Percentiles rank a stretch among this genome's conserved stretches.
Evolutionary conservation across 768 basidiomycete genomes (phyloP).

Genomic region (Lentinula boryana): DNA sequence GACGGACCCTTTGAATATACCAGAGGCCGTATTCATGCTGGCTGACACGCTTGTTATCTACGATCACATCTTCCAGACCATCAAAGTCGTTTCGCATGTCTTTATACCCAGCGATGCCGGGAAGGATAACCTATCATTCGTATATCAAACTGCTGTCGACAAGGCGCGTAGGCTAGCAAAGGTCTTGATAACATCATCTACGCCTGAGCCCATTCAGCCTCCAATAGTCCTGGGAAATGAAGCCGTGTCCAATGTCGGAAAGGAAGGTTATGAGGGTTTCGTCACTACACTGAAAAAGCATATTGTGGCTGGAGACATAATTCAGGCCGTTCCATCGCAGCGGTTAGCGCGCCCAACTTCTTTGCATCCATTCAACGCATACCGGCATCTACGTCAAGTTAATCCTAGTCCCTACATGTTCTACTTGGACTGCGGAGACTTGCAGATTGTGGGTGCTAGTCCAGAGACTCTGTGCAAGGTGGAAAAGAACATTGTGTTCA

Average conservation of each 20-base stretch:
- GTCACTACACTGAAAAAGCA: constrained; percentile 92
- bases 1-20: constrained; percentile 77
- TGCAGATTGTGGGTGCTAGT: constrained; percentile 96
- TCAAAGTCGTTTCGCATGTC: constrained; percentile 96
- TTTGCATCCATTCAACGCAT: constrained; percentile 96
- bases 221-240: constrained; percentile 61
- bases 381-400: constrained; percentile 86
- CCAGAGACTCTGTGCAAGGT: constrained; percentile 98
- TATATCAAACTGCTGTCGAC: constrained; percentile 83
- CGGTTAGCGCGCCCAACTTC: constrained; percentile 78
- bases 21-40: constrained; percentile 96
- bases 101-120: constrained; percentile 72
- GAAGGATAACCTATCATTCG: constrained; percentile 64
- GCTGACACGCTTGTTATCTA: constrained; percentile 93
- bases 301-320: constrained; percentile 95
- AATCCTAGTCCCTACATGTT: constrained; percentile 99
- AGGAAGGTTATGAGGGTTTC: constrained; percentile 84
- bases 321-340: constrained; percentile 97
- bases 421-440: constrained; percentile 88
- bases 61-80: constrained; percentile 91
- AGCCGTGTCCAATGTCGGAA: constrained; percentile 86
- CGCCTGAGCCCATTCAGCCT: constrained; percentile 64
- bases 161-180: constrained; percentile 82
- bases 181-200: constrained; percentile 42
- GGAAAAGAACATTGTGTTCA: constrained; percentile 84